Evolutionary conservation across 2,329 filamentous ascomycete species (phyloP), one percentile per base, ranked within the genome.

Genomic region (Colletotrichum liriopes): DNA sequence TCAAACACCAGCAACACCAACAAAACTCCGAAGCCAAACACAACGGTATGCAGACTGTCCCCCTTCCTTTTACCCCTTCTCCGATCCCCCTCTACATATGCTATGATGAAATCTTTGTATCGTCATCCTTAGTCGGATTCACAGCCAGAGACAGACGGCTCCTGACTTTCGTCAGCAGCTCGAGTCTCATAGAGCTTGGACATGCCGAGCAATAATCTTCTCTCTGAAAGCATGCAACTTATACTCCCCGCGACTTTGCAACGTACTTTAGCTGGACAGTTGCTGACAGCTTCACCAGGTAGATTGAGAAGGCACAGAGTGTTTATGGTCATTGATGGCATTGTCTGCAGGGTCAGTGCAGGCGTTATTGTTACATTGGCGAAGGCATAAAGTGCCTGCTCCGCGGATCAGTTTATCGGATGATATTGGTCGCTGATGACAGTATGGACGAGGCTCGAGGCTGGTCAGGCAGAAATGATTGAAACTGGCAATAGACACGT

Each of bases 41-140:
- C 35, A 20, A 35, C 26, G 58, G 67, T 67, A 63, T n/a, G 72
- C 55, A 32, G 3, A 18, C 14, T n/a, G 23, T 6, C 20, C 71
- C 37, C 71, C 23, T 51, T 5, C 52, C 64, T 54, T 37, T 67
- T 32, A 32, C 29, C 29, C 58, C 45, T 41, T 67, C 20, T 55
- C 52, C 65, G 41, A 58, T 51, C 47, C 62, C 65, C 56, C 52
- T 63, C 37, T 41, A 16, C 37, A 14, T 23, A 64, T 79, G 79
- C 76, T 78, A 93, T 96, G 94, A 97, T 96, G 94, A 96, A 91
- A 95, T 87, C 82, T 84, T 89, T 85, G 88, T 95, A 95, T 95
- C 93, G 94, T 97, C 94, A 97, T 97, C 94, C 94, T 97, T 97
- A 97, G 94, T 87, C 94, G 89, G 92, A 97, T 82, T 79, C 73